Evolutionary conservation across 768 basidiomycete species (phyloP).

Genomic region (Tylopilus sp.): DNA sequence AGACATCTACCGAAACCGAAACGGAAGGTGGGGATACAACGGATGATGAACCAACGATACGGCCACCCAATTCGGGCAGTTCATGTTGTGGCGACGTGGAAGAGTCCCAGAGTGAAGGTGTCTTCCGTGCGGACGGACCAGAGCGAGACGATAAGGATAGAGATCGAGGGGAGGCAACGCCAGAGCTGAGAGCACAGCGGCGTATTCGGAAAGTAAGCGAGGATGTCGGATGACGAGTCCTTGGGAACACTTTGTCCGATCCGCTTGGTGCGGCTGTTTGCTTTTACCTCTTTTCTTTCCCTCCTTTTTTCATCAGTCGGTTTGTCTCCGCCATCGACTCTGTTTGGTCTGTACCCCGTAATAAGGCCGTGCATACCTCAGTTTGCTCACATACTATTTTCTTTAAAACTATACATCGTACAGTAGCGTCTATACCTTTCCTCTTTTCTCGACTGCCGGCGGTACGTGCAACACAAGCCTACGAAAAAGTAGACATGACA

Average conservation of each 20-base stretch:
- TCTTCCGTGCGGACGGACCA: slow-evolving; percentile 20
- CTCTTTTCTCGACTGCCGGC: neutral
- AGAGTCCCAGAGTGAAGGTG: slow-evolving; percentile 31
- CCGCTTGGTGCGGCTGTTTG: neutral
- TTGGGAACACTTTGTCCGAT: slow-evolving; percentile 9
- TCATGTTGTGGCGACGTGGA: slow-evolving; percentile 39
- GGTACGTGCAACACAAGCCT: neutral
- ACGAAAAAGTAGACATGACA: slow-evolving; percentile 6
- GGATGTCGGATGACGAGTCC: slow-evolving; percentile 31
- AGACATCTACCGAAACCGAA: slow-evolving; percentile 46
- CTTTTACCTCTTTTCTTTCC: neutral
- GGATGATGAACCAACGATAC: slow-evolving; percentile 82
- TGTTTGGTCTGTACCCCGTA: slow-evolving; percentile 22
- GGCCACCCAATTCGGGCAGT: slow-evolving; percentile 42
- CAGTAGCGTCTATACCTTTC: slow-evolving; percentile 31
- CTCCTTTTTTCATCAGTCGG: neutral
- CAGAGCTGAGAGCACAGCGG: slow-evolving; percentile 31
- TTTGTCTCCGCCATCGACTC: slow-evolving; percentile 12
- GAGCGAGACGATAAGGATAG: slow-evolving; percentile 22
- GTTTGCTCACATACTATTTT: slow-evolving; percentile 11
- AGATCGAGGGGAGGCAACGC: slow-evolving; percentile 31
- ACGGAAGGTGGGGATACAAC: slow-evolving; percentile 59
- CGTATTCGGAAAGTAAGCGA: slow-evolving; percentile 29
- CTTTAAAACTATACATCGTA: slow-evolving; percentile 22
- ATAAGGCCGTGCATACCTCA: slow-evolving; percentile 26